Conservation (phyloP, 2,329 filamentous ascomycete species). For the Fusarium euwallaceae region DNA sequence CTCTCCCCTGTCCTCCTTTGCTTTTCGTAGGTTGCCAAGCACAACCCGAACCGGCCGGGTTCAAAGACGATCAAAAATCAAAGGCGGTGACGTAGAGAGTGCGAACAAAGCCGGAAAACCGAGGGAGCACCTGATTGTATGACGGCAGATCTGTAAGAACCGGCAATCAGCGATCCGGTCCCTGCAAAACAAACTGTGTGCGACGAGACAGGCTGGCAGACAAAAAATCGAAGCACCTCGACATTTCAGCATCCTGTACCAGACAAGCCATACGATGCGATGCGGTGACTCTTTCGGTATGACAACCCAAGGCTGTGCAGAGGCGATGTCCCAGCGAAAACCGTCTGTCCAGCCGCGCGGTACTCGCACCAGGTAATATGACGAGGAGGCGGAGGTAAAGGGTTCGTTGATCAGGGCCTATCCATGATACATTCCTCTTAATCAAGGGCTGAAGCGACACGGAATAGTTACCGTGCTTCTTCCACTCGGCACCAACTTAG, state of each 20-base stretch:
- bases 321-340: constrained; percentile 23
- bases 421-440: constrained; percentile 12
- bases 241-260: constrained; percentile 21
- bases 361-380: constrained; percentile 22
- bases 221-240: constrained; percentile 31
- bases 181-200: neutral
- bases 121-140: constrained; percentile 31
- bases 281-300: constrained; percentile 24
- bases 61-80: constrained; percentile 1
- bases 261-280: constrained; percentile 20
- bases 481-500: constrained; percentile 20
- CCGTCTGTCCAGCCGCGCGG: constrained; percentile 29
- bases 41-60: constrained; percentile 3
- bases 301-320: constrained; percentile 26
- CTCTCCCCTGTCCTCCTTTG: neutral
- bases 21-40: neutral
- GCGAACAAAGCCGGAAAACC: constrained; percentile 22
- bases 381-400: constrained; percentile 30
- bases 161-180: constrained; percentile 34
- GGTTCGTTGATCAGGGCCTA: constrained; percentile 9
- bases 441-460: constrained; percentile 12
- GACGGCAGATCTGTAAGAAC: constrained; percentile 37
- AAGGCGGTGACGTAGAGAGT: constrained; percentile 35
- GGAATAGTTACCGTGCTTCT: constrained; percentile 23
- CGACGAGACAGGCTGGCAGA: constrained; percentile 13